phyloP scores from a whole-genome alignment of 176 grass and related monocot species.

The Tillandsia fasciculata region DNA sequence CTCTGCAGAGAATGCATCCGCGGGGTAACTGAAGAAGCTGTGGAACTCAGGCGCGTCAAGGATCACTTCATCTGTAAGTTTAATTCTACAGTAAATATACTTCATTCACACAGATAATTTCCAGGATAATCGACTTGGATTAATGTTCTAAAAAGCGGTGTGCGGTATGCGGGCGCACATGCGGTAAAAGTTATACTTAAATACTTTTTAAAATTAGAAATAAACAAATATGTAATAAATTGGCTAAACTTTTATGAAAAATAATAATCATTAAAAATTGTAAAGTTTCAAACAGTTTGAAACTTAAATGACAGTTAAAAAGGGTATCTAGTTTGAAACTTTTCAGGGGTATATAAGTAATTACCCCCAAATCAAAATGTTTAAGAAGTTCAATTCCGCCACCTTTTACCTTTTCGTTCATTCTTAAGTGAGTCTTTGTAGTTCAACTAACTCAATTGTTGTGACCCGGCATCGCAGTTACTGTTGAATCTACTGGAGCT shows the following conservation, averaged over 20 bases:
- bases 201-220: too few species aligned
- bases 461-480: conserved; percentile 39
- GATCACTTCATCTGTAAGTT: conserved; percentile 96
- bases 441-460: not conserved
- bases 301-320: too few species aligned
- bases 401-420: not conserved
- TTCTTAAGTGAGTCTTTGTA: not conserved
- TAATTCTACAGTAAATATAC: not conserved
- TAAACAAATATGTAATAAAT: too few species aligned
- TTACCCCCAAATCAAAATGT: too few species aligned
- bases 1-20: conserved; percentile 80
- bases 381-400: not conserved
- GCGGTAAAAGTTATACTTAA: too few species aligned
- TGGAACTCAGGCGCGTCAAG: conserved; percentile 57
- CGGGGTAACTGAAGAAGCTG: conserved; percentile 14
- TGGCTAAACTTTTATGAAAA: too few species aligned
- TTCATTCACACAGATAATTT: not conserved
- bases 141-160: too few species aligned
- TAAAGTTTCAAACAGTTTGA: too few species aligned
- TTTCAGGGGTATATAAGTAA: too few species aligned
- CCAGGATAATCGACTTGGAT: not conserved
- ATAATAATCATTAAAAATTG: too few species aligned
- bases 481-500: conserved; percentile 58
- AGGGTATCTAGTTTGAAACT: too few species aligned
- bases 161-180: too few species aligned